Percentiles rank a stretch among this genome's conserved stretches.
phyloP scores from a whole-genome alignment of 768 basidiomycete species.

The Tylopilus cervinicoccineus region DNA sequence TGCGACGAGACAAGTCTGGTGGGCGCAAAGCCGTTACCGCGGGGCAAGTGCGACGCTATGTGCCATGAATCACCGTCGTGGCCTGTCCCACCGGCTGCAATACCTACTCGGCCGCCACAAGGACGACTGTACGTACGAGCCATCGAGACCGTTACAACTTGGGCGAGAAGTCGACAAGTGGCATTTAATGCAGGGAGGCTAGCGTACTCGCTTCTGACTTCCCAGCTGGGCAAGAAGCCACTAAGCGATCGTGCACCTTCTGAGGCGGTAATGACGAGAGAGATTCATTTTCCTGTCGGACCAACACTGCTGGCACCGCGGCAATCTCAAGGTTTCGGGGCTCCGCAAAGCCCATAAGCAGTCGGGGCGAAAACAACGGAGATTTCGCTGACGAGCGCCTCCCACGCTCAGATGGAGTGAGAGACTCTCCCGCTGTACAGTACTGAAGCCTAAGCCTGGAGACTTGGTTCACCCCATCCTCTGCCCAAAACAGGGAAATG shows the following conservation, averaged over 20 bases:
- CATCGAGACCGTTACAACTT: not conserved
- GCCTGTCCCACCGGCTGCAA: too few relatives aligned
- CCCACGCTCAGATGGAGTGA: conserved; percentile 6
- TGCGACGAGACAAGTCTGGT: too few relatives aligned
- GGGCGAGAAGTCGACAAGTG: not conserved
- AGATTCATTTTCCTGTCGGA: conserved; percentile 2
- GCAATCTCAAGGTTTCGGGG: not conserved
- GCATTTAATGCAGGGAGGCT: not conserved
- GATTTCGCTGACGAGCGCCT: not conserved
- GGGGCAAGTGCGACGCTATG: not conserved
- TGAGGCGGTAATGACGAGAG: too few relatives aligned
- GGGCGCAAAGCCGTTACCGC: too few relatives aligned
- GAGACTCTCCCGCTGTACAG: too few relatives aligned
- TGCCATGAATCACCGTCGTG: too few relatives aligned
- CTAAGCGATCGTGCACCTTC: not conserved
- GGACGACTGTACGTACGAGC: conserved; percentile 1
- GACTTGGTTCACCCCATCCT: too few relatives aligned
- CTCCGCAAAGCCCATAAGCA: conserved; percentile 3
- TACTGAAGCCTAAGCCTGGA: too few relatives aligned
- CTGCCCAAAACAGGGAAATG: not conserved
- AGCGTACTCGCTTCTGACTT: not conserved
- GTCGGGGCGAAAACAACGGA: conserved; percentile 24
- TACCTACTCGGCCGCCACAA: conserved; percentile 9
- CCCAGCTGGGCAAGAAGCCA: conserved; percentile 2
- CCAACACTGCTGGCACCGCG: too few relatives aligned